Base-by-base conservation (phyloP, 2,329 filamentous ascomycete species). In the Claviceps digitariae region DNA sequence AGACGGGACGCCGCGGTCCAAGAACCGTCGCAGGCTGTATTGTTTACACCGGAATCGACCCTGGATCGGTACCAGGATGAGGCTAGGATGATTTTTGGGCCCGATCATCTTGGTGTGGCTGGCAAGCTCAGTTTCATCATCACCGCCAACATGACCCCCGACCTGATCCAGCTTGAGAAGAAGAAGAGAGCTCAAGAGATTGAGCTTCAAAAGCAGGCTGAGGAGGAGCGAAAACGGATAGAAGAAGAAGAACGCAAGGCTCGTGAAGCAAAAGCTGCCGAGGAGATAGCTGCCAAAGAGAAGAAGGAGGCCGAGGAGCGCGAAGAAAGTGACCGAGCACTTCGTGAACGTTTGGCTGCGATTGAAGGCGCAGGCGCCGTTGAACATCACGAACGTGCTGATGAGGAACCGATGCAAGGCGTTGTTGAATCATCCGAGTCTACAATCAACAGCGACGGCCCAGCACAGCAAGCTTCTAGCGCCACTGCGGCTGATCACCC, bases 1-100 rank as follows among this genome's bases (percentile, higher is more conserved):
- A 74, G 78, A 25, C 72, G 76, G 13, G 76, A 78, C 23, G 60
- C 58, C 20, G 60, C 68, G 40, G 66, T 72, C 58, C 69, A 77
- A 61, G 84, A 87, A 54, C 85, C 85, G 13, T 74, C 80, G n/a
- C 84, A 86, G 60, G 85, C 88, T 13, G 83, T 90, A 27, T 74
- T 82, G 2, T 97, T 97, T 66, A 72, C 76, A 21, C 76, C 88
- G 9, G 79, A 82, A 40, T 75, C 80, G 9, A 97, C 93, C 1
- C 74, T 78, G 53, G 76, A 78, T 52, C 84, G 93, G 56, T 98
- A 94, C 84, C 81, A 87, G 63, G 89, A 96, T 63, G 94, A 97
- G 67, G 84, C 90, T 9, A 83, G 85, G 57, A 83, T 98, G 66
- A 76, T 97, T 0, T 97, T 93, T 67, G 86, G 87, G 27, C 69